A percentile compares a stretch with the other conserved stretches of the same genome.
These are phyloP conservation scores for Paradendryphiella salina DNA, from an alignment of 2,329 filamentous ascomycete species.

Conservation along the genomic window DNA sequence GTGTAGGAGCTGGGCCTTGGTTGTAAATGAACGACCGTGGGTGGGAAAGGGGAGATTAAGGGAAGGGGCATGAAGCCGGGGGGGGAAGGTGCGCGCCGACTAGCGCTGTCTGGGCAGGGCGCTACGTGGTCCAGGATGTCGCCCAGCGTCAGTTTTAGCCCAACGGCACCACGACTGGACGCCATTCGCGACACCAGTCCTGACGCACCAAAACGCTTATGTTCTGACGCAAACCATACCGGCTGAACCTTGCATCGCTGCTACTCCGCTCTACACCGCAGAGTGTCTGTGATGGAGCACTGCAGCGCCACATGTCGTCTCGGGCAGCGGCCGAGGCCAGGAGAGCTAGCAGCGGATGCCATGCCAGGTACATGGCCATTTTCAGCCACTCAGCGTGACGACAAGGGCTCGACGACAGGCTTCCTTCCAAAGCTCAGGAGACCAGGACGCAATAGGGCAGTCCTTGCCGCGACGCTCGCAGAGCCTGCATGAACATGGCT, in stretches of 20 bases:
- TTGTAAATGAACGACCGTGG: conserved; percentile 44
- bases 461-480: conserved; percentile 30
- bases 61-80: conserved; percentile 38
- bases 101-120: conserved; percentile 14
- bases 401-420: conserved; percentile 6
- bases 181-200: conserved; percentile 21
- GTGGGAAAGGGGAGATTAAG: conserved; percentile 42
- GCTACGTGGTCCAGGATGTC: conserved; percentile 6
- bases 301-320: conserved; percentile 2
- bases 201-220: conserved; percentile 24
- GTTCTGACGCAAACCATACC: conserved; percentile 18
- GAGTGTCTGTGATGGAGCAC: not conserved
- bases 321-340: conserved; percentile 14
- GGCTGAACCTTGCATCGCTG: conserved; percentile 13
- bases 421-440: conserved; percentile 22
- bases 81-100: conserved; percentile 31
- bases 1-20: conserved; percentile 38
- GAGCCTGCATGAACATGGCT: conserved; percentile 36
- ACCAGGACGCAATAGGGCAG: conserved; percentile 21
- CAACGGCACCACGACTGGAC: conserved; percentile 25
- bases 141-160: conserved; percentile 14
- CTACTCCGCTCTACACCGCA: conserved; percentile 4
- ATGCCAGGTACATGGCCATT: conserved; percentile 6
- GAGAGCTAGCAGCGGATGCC: conserved; percentile 12
- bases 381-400: conserved; percentile 17